These are phyloP conservation scores for Trypanosoma lewisi DNA, from an alignment of 208 protist species.

Conservation along the genomic window DNA sequence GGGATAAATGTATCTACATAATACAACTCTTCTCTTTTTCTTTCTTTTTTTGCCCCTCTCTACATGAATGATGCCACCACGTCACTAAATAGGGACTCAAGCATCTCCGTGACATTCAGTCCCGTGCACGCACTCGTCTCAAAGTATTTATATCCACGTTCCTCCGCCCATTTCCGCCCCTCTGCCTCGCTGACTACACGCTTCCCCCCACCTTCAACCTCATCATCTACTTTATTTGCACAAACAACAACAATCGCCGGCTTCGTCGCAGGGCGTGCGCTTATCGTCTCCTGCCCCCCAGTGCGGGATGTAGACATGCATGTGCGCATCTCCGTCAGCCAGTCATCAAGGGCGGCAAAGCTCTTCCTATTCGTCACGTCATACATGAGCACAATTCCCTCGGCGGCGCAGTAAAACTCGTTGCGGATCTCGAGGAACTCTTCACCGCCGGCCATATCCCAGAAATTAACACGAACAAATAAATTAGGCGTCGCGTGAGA, in stretches of 20 bases:
- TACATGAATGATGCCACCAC: constrained; percentile 64
- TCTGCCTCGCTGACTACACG: constrained; percentile 57
- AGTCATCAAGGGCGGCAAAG: constrained; percentile 65
- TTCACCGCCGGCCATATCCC: constrained; percentile 91
- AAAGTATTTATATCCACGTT: constrained; percentile 64
- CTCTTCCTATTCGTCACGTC: constrained; percentile 57
- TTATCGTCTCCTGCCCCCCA: background rate
- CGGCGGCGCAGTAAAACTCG: constrained; percentile 95
- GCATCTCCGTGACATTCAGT: constrained; percentile 37
- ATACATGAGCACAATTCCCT: constrained; percentile 88
- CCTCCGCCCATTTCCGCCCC: constrained; percentile 57
- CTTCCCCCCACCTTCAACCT: constrained; percentile 13
- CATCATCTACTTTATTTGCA: constrained; percentile 72
- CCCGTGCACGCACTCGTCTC: constrained; percentile 70
- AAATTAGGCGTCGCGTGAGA: constrained; percentile 7
- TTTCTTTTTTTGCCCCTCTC: constrained; percentile 13
- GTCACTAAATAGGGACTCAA: constrained; percentile 65
- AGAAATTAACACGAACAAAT: constrained; percentile 94
- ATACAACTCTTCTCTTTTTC: constrained; percentile 29
- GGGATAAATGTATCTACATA: no score
- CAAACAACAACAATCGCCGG: constrained; percentile 50
- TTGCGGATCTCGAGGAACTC: constrained; percentile 92
- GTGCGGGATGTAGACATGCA: constrained; percentile 28
- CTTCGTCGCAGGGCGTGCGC: constrained; percentile 1
- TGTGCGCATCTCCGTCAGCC: constrained; percentile 60